Base-by-base conservation (phyloP, 192 early-diverging fungal genomes). In the Coemansia sp. region DNA sequence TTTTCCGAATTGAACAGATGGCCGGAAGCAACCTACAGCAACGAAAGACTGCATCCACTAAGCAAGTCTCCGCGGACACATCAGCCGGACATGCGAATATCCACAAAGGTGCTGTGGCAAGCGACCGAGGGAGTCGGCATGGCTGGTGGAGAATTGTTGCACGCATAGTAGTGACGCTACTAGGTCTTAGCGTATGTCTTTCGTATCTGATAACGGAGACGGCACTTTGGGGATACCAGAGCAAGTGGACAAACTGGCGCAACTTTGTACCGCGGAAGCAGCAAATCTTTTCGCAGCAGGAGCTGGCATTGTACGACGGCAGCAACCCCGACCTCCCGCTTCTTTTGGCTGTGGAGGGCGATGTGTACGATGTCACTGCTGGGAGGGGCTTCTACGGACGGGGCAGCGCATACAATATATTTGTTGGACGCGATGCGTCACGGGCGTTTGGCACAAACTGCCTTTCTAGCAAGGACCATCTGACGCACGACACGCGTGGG, bases 391-490 rank as follows among this genome's bases (percentile, higher is more conserved):
- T 91, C 74, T 99, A 99, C 63, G 93, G 92, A 6, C 86, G 84
- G 50, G 92, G 91, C 61, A 75, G 74, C 67, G 57, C 92, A 13
- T 99, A 98, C 78, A 74, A 86, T 42, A 88, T 93, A 75, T 99
- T 97, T 84, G 83, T 93, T 8, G 96, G 98, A 1, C 85, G 85
- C 47, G 98, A 99, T 81, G 94, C 95, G 4, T 89, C 95, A 12
- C 85, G 98, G 37, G 95, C 98, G 12, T 99, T 92, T 73, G 90
- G 91, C 16, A 99, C 98, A 4, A 96, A 96, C 41, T 99, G 98
- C 75, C 93, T 98, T 69, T 65, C 93, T 61, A 62, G 65, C 37
- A 62, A 70, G 50, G 91, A 91, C 43, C 94, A 99, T 70, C 76
- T 96, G 21, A 97, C 95, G 10, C 95, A 95, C 66, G 98, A 99